Evolutionary conservation across 2,329 filamentous ascomycete genomes (phyloP).

Genomic region (Elsinoe necatrix): DNA sequence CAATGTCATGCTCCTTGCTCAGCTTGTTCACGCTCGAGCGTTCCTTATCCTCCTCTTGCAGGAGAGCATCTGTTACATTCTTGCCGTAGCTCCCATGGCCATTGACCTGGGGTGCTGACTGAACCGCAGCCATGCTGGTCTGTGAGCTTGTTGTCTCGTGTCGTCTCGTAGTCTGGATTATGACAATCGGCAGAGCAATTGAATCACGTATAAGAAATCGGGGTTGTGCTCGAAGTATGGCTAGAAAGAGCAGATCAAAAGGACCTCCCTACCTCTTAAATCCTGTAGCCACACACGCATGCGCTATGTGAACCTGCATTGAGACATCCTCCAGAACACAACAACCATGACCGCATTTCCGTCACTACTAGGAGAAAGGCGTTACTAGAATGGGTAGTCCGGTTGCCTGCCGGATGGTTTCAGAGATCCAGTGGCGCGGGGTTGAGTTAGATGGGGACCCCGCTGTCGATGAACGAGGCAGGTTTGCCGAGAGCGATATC

Average conservation of each 20-base stretch:
- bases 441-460: neutral
- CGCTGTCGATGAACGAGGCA: neutral
- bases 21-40: conserved; percentile 11
- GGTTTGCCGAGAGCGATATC: conserved; percentile 4
- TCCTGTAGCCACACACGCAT: conserved; percentile 2
- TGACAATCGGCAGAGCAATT: no score
- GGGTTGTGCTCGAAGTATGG: neutral
- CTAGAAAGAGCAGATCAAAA: neutral
- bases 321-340: neutral
- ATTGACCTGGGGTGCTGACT: neutral
- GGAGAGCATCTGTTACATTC: conserved; percentile 12
- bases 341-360: conserved; percentile 10
- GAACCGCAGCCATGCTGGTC: conserved; percentile 5
- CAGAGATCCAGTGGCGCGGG: conserved; percentile 2
- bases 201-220: neutral
- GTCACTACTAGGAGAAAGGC: neutral
- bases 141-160: neutral
- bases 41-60: conserved; percentile 11
- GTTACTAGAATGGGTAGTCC: neutral
- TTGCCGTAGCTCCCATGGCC: conserved; percentile 9
- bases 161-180: no score
- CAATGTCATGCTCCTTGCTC: conserved; percentile 34
- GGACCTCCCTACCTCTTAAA: neutral
- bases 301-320: neutral
- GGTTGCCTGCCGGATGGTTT: neutral